Evolutionary conservation across 2,329 filamentous ascomycete species (phyloP), one percentile per base, ranked within the genome.

Genomic region (Chrysosporium keratinophilum): DNA sequence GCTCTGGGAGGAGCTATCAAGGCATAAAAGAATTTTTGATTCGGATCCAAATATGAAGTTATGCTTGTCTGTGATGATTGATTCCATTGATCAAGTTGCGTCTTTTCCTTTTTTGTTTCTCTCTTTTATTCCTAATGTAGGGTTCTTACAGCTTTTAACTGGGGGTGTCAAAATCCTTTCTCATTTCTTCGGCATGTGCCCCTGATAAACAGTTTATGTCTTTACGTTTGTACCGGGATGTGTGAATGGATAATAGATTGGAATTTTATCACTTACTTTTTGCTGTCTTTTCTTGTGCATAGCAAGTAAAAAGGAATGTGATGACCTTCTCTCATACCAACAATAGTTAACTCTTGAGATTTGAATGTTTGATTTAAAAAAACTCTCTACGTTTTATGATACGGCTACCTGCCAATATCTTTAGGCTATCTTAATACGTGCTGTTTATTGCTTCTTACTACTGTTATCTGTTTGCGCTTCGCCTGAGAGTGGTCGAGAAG

Each of bases 1-100:
- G 74, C 73, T 63, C 69, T 76, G 63, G 73, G 74, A 48, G 71
- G 71, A 65, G 74, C 73, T 49, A 76, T 76, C 63, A 75, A 75
- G 67, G 70, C 72, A 64, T 76, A 70, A 71, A 65, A 58, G 63
- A 59, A 60, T 47, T 57, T n/a, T 54, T 37, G 50, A 53, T 55
- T 58, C 44, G 35, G 34, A 37, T 44, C 34, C 43, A 50, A 52
- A 48, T 43, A 49, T 54, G 52, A 49, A 39, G 39, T 45, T 49
- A 54, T 48, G 46, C 23, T 37, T 54, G 40, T 54, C 34, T 50
- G 34, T 53, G 39, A 56, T 54, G 50, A 54, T 53, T 56, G 50
- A 54, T 53, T 56, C 40, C 28, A 34, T 39, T 41, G 39, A 19
- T 45, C 50, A 42, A 35, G 40, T 23, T 51, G 49, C 19, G 43